These are phyloP conservation scores for Hyphodiscus hymeniophilus DNA, from an alignment of 495 filamentous ascomycete species.

Conservation along the genomic window DNA sequence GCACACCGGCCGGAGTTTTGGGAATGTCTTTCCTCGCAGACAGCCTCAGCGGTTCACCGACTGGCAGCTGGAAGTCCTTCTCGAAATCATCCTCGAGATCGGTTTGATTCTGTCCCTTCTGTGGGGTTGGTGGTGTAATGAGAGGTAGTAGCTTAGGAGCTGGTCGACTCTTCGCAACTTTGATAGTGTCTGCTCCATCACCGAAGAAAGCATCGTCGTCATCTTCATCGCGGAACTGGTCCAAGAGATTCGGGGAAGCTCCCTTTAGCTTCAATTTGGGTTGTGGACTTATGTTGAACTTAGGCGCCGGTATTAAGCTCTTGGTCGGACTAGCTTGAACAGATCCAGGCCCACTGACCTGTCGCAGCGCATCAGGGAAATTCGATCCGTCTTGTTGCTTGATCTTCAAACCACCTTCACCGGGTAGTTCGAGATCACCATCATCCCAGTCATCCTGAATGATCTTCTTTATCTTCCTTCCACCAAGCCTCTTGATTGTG, in stretches of 20 bases:
- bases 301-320: slow-evolving; percentile 16
- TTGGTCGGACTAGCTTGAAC: slow-evolving; percentile 33
- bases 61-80: slow-evolving; percentile 67
- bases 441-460: slow-evolving; percentile 82
- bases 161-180: slow-evolving; percentile 50
- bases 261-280: slow-evolving; percentile 16
- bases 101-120: slow-evolving; percentile 28
- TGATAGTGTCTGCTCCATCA: slow-evolving; percentile 57
- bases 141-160: slow-evolving; percentile 44
- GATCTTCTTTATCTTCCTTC: slow-evolving; percentile 65
- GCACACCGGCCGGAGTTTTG: slow-evolving; percentile 44
- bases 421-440: slow-evolving; percentile 73
- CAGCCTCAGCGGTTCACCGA: slow-evolving; percentile 49
- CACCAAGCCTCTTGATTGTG: slow-evolving; percentile 86
- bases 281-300: slow-evolving; percentile 20
- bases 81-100: slow-evolving; percentile 61
- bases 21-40: slow-evolving; percentile 49
- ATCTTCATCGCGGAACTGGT: slow-evolving; percentile 54
- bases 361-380: slow-evolving; percentile 62
- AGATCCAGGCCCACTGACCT: slow-evolving; percentile 43
- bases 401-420: slow-evolving; percentile 51
- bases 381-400: slow-evolving; percentile 47
- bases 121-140: slow-evolving; percentile 47
- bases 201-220: slow-evolving; percentile 50
- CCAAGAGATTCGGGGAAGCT: slow-evolving; percentile 32